Percentiles rank a stretch among this genome's conserved stretches.
phyloP scores from a whole-genome alignment of 345 rosid genomes.

The Lagerstroemia speciosa region DNA sequence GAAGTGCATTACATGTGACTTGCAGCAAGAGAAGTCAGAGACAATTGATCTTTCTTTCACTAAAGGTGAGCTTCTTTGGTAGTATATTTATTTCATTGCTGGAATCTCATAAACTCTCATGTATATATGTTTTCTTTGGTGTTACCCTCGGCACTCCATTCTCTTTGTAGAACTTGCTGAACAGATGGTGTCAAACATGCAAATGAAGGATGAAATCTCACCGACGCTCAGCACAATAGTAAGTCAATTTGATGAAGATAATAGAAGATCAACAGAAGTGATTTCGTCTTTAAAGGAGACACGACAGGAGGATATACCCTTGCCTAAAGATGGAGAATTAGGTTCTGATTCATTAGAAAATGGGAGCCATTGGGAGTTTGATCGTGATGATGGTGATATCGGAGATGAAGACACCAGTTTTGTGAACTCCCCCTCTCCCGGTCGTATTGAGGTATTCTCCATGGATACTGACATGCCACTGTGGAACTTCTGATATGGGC shows the following conservation, averaged over 20 bases:
- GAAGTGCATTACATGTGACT: conserved; percentile 38
- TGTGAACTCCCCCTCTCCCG: conserved; percentile 40
- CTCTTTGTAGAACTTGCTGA: conserved; percentile 54
- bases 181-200: conserved; percentile 58
- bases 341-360: conserved; percentile 46
- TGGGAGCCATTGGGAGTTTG: conserved; percentile 34
- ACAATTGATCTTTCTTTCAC: conserved; percentile 65
- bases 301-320: conserved; percentile 22
- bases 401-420: conserved; percentile 35
- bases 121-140: neutral
- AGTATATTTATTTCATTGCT: neutral
- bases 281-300: conserved; percentile 37
- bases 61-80: conserved; percentile 44
- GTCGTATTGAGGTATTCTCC: conserved; percentile 46
- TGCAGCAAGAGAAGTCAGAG: conserved; percentile 41
- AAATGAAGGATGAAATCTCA: conserved; percentile 58
- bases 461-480: neutral
- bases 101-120: neutral
- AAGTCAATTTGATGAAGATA: conserved; percentile 60
- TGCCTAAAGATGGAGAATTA: conserved; percentile 30
- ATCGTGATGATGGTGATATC: conserved; percentile 49
- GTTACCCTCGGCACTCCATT: conserved; percentile 1
- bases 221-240: conserved; percentile 60
- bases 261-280: conserved; percentile 46
- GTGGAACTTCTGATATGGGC: neutral